Conservation (phyloP, 306 rosid species). For the Rosa multiflora region DNA sequence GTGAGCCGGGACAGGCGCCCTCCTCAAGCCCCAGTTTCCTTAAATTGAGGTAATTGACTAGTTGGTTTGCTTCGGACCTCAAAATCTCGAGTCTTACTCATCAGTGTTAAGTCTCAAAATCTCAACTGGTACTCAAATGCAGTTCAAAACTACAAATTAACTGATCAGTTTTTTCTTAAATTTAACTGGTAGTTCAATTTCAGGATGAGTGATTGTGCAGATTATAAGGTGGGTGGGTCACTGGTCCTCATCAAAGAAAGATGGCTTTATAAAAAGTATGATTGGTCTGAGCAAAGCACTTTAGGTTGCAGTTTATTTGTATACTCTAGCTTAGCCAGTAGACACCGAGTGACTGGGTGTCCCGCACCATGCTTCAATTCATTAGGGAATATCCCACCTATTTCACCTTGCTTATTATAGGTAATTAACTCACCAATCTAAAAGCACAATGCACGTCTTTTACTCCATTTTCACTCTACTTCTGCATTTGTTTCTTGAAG, state of each 20-base stretch:
- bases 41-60: too few species aligned
- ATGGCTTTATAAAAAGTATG: background rate
- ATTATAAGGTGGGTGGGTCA: constrained; percentile 3
- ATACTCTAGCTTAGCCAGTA: background rate
- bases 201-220: background rate
- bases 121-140: background rate
- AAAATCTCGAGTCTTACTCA: background rate
- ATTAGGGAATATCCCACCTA: constrained; percentile 1
- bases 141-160: background rate
- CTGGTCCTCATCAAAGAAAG: constrained; percentile 11
- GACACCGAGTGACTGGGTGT: background rate
- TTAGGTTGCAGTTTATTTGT: background rate
- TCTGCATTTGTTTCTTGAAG: background rate
- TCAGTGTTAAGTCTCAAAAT: background rate
- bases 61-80: background rate
- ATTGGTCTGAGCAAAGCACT: background rate
- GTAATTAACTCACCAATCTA: background rate
- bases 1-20: too few species aligned
- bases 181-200: background rate
- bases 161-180: background rate
- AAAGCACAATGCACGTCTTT: background rate
- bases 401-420: background rate
- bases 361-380: background rate
- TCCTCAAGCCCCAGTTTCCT: too few species aligned
- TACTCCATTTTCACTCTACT: background rate